Conservation (phyloP, 495 filamentous ascomycete genomes). For the Hypoxylon subgilvum region DNA sequence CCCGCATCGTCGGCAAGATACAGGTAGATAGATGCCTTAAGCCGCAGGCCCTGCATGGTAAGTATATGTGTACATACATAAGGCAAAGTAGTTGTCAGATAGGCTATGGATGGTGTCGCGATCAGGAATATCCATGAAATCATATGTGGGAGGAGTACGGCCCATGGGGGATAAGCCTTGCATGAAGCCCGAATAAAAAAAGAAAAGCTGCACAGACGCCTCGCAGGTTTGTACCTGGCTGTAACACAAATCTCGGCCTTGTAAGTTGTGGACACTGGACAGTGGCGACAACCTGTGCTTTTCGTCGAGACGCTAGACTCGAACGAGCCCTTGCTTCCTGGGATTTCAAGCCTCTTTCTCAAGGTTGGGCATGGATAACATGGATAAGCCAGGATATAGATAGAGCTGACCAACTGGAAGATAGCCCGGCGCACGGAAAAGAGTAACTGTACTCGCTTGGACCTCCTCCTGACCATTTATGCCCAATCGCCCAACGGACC, state of each 20-base stretch:
- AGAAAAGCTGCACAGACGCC: slow-evolving; percentile 37
- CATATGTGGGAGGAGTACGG: slow-evolving; percentile 40
- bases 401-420: slow-evolving; percentile 49
- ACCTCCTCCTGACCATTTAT: slow-evolving; percentile 47
- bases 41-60: slow-evolving; percentile 7
- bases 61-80: not conserved
- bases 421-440: slow-evolving; percentile 44
- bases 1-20: slow-evolving; percentile 33
- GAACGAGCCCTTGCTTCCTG: slow-evolving; percentile 37
- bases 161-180: slow-evolving; percentile 27
- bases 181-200: slow-evolving; percentile 34
- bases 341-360: slow-evolving; percentile 38
- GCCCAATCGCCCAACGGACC: slow-evolving; percentile 45
- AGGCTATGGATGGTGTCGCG: slow-evolving; percentile 24
- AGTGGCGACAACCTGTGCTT: slow-evolving; percentile 21
- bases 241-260: slow-evolving; percentile 43
- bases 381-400: slow-evolving; percentile 42
- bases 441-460: slow-evolving; percentile 44
- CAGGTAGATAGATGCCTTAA: slow-evolving; percentile 3
- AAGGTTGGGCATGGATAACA: slow-evolving; percentile 30
- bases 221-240: slow-evolving; percentile 22
- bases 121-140: slow-evolving; percentile 34
- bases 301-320: slow-evolving; percentile 36
- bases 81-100: too few species aligned
- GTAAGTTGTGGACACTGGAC: not conserved